Evolutionary conservation across 2,329 filamentous ascomycete species (phyloP).

Genomic region (Paecilomyces sp.): DNA sequence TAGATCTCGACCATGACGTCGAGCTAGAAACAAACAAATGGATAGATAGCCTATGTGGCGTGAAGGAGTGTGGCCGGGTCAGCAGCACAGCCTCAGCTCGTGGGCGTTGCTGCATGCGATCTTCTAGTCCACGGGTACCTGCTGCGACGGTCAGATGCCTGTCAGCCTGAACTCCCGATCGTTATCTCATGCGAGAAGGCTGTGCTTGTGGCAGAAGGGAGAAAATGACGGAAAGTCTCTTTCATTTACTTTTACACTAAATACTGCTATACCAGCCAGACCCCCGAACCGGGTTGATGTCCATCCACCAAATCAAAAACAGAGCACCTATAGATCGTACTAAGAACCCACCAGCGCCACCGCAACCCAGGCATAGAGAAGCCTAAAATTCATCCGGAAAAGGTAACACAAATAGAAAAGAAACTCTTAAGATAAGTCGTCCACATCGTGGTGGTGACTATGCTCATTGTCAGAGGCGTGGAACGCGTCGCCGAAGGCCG

Average conservation of each 20-base stretch:
- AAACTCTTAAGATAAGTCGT: constrained; percentile 29
- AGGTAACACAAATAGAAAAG: not conserved
- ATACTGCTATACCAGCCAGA: not conserved
- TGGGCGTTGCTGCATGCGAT: not conserved
- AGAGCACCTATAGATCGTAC: not conserved
- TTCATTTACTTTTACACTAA: not conserved
- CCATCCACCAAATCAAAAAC: not conserved
- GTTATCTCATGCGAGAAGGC: not conserved
- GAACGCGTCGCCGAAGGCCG: constrained; percentile 77
- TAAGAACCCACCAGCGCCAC: not conserved
- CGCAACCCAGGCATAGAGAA: not conserved
- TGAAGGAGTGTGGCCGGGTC: not conserved
- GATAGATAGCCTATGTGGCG: not conserved
- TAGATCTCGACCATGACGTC: not conserved
- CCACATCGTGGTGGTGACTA: constrained; percentile 32
- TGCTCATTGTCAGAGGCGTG: constrained; percentile 49
- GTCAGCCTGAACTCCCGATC: not conserved
- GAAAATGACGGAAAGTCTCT: not conserved
- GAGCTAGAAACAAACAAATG: not conserved
- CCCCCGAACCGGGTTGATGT: not conserved
- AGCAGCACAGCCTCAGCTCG: not conserved
- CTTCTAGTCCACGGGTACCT: not conserved
- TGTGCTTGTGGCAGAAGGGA: not conserved
- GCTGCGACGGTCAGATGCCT: not conserved
- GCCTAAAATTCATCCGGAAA: not conserved